Percentiles rank a stretch among this genome's conserved stretches.
These are phyloP conservation scores for Coprinopsis marcescibilis DNA, from an alignment of 768 basidiomycete genomes.

Conservation along the genomic window DNA sequence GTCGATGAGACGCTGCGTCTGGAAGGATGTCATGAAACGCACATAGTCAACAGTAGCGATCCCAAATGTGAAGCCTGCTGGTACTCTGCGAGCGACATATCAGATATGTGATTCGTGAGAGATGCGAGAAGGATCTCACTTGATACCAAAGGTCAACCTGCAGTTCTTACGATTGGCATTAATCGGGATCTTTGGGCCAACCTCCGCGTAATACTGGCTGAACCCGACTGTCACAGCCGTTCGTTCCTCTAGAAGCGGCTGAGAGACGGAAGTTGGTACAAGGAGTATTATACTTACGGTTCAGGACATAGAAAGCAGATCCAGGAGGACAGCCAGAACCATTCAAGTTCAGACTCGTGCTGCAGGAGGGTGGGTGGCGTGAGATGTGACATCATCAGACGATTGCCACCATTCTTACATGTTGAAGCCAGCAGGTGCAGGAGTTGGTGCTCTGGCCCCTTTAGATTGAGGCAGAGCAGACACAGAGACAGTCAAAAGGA, in stretches of 20 bases:
- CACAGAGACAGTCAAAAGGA: too few species aligned
- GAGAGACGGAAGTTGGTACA: background rate
- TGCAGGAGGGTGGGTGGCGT: too few species aligned
- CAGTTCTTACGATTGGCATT: constrained; percentile 12
- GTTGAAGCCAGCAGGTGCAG: too few species aligned
- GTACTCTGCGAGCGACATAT: constrained; percentile 10
- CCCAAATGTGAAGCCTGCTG: constrained; percentile 21
- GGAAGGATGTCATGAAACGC: background rate
- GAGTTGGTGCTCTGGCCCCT: too few species aligned
- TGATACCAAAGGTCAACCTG: constrained; percentile 9
- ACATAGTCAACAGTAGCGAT: constrained; percentile 21
- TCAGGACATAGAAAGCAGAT: constrained; percentile 13
- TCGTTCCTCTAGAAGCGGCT: background rate
- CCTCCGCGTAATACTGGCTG: constrained; percentile 11
- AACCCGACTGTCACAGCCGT: constrained; percentile 9
- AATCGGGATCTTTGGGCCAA: constrained; percentile 9
- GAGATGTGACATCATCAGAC: too few species aligned
- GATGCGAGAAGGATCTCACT: constrained; percentile 10
- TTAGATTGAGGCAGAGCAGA: too few species aligned
- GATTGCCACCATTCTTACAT: too few species aligned
- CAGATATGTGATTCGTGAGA: background rate
- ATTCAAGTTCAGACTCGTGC: constrained; percentile 16
- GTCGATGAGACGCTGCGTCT: background rate
- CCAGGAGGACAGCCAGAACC: constrained; percentile 18
- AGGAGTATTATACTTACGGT: constrained; percentile 6